phyloP scores from a whole-genome alignment of 2,329 filamentous ascomycete genomes.

The Epichloe hybrida region DNA sequence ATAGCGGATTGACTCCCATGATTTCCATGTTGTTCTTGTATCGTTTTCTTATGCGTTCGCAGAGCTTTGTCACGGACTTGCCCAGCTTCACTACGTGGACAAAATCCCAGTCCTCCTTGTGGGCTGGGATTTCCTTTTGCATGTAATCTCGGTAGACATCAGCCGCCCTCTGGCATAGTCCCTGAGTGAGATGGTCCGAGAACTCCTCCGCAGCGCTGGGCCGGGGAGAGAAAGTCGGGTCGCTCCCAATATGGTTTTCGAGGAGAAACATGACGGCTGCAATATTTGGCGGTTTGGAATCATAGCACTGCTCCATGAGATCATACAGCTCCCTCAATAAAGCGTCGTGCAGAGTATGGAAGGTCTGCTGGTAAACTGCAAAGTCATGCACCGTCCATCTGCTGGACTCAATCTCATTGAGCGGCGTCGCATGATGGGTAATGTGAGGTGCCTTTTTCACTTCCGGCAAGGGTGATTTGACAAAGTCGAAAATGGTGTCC shows the following conservation, averaged over 20 bases:
- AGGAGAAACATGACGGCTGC: conserved; percentile 69
- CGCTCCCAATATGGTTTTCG: conserved; percentile 67
- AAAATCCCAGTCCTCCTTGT: conserved; percentile 78
- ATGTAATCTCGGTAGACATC: conserved; percentile 71
- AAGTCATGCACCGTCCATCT: conserved; percentile 59
- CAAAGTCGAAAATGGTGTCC: conserved; percentile 68
- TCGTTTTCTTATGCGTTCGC: conserved; percentile 80
- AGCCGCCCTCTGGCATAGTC: conserved; percentile 58
- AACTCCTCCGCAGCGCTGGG: conserved; percentile 61
- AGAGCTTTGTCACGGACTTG: conserved; percentile 71
- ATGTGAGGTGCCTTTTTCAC: conserved; percentile 49
- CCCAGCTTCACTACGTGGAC: conserved; percentile 81
- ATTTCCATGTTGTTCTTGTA: conserved; percentile 81
- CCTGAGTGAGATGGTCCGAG: conserved; percentile 55
- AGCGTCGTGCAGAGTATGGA: conserved; percentile 65
- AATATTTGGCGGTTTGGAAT: conserved; percentile 71
- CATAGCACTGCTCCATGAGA: conserved; percentile 77
- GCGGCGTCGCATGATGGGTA: conserved; percentile 33
- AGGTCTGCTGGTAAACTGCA: conserved; percentile 57
- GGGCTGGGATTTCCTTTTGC: conserved; percentile 62
- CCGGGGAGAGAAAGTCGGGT: conserved; percentile 60
- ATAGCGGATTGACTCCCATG: conserved; percentile 55
- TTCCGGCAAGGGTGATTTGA: conserved; percentile 58
- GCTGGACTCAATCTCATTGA: conserved; percentile 43
- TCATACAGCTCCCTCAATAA: conserved; percentile 79